These are phyloP conservation scores for Macrolepiota fuliginosa DNA, from an alignment of 768 basidiomycete genomes.

Conservation along the genomic window DNA sequence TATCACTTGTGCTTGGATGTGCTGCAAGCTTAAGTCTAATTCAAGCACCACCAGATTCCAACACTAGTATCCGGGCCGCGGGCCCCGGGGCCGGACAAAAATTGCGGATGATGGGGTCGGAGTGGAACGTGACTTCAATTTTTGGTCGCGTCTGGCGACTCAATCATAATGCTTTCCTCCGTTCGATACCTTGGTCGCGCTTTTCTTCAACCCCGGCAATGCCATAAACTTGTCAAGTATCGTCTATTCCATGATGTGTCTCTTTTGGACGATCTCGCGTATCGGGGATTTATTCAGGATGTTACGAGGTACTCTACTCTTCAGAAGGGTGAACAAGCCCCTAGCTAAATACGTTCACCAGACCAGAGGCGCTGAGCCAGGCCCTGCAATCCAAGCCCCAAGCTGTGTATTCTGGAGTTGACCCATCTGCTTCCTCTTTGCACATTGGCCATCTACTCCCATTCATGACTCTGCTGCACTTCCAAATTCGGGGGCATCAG, in stretches of 20 bases:
- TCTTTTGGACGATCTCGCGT: slow-evolving; percentile 40
- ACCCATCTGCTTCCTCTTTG: slow-evolving; percentile 86
- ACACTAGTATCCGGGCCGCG: no score
- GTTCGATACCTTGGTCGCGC: not conserved
- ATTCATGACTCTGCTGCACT: slow-evolving; percentile 83
- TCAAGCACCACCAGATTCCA: not conserved
- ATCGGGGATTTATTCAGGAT: slow-evolving; percentile 48
- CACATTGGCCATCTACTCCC: slow-evolving; percentile 95
- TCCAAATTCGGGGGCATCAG: slow-evolving; percentile 80
- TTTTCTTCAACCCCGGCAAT: not conserved
- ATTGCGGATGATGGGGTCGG: not conserved
- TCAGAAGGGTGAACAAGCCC: not conserved
- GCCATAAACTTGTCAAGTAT: not conserved
- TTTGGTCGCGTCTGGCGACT: not conserved
- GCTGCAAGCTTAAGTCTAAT: no score
- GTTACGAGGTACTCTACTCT: slow-evolving; percentile 35
- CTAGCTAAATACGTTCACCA: slow-evolving; percentile 18
- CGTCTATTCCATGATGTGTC: slow-evolving; percentile 12
- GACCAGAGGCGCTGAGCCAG: slow-evolving; percentile 38
- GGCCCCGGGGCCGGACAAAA: not conserved
- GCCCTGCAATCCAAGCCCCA: slow-evolving; percentile 38
- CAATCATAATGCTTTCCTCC: slow-evolving; percentile 6
- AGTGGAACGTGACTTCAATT: slow-evolving; percentile 1
- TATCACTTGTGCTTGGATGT: not conserved
- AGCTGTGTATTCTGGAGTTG: slow-evolving; percentile 84